Evolutionary conservation across 768 basidiomycete species (phyloP).

Genomic region (Mycena galericulata): DNA sequence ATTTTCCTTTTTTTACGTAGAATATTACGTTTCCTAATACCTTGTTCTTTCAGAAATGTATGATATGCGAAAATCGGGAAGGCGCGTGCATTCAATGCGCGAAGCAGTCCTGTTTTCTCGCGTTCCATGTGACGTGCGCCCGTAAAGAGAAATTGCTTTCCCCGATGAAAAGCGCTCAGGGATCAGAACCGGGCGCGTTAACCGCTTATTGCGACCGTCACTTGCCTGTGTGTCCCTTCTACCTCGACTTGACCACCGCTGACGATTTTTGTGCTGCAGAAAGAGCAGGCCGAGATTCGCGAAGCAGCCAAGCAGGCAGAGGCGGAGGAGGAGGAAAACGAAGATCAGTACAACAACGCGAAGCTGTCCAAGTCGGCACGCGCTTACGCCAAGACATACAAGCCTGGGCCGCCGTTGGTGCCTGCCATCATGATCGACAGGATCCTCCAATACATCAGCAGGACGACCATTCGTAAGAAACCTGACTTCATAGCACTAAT

Average conservation of each 20-base stretch:
- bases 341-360: conserved; percentile 50
- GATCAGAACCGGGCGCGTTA: conserved; percentile 77
- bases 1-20: conserved; percentile 43
- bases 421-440: conserved; percentile 87
- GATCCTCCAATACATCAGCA: conserved; percentile 79
- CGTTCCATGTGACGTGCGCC: conserved; percentile 96
- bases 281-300: conserved; percentile 76
- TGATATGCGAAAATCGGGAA: conserved; percentile 57
- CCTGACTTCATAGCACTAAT: conserved; percentile 79
- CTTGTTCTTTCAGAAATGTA: conserved; percentile 55
- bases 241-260: neutral
- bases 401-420: conserved; percentile 92
- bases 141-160: conserved; percentile 85
- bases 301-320: conserved; percentile 66
- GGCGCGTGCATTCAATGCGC: conserved; percentile 98
- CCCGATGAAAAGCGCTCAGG: conserved; percentile 88
- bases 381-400: conserved; percentile 93
- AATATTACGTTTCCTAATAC: neutral
- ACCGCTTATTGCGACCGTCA: conserved; percentile 92
- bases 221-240: conserved; percentile 73
- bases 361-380: conserved; percentile 82
- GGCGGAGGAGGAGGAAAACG: conserved; percentile 54
- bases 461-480: conserved; percentile 80
- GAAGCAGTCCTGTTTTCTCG: conserved; percentile 89
- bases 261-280: conserved; percentile 57